Evolutionary conservation across 2,329 filamentous ascomycete genomes (phyloP).

Genomic region (Trichoderma atroviride): DNA sequence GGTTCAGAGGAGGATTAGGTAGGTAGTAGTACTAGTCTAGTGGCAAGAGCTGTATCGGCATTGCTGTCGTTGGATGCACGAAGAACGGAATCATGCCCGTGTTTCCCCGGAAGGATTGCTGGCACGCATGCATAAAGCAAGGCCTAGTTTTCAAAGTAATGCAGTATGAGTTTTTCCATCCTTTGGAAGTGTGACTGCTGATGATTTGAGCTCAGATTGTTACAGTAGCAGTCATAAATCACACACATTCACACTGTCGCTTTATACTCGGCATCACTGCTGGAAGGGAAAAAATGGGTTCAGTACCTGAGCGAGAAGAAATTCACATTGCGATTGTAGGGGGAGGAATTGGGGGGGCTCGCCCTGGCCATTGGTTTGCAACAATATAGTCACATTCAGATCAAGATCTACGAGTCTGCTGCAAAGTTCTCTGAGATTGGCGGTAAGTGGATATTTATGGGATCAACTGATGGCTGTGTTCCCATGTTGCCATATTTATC

Average conservation of each 20-base stretch:
- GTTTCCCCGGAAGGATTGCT: slow-evolving; percentile 1
- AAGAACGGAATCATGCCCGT: background rate
- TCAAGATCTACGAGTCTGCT: slow-evolving; percentile 60
- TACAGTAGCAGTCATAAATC: background rate
- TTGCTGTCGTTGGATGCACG: background rate
- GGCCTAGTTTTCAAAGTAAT: background rate
- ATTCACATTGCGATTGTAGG: slow-evolving; percentile 56
- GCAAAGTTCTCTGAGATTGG: slow-evolving; percentile 59
- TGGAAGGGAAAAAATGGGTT: background rate
- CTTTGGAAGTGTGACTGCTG: background rate
- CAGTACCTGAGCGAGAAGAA: background rate
- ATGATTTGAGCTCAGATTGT: background rate
- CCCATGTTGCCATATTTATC: background rate
- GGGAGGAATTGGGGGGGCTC: slow-evolving; percentile 60
- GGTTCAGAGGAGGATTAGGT: background rate
- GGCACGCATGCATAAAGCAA: background rate
- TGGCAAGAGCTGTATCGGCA: background rate
- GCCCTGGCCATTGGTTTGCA: slow-evolving; percentile 55
- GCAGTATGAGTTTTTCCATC: background rate
- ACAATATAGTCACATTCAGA: slow-evolving; percentile 31
- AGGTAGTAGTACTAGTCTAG: background rate
- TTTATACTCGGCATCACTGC: background rate
- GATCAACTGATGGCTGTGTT: background rate
- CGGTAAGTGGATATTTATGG: slow-evolving; percentile 2
- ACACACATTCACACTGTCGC: background rate